A percentile compares a stretch with the other conserved stretches of the same genome.
Evolutionary conservation across 2,329 filamentous ascomycete species (phyloP).

Genomic region (Trichoderma gracile): DNA sequence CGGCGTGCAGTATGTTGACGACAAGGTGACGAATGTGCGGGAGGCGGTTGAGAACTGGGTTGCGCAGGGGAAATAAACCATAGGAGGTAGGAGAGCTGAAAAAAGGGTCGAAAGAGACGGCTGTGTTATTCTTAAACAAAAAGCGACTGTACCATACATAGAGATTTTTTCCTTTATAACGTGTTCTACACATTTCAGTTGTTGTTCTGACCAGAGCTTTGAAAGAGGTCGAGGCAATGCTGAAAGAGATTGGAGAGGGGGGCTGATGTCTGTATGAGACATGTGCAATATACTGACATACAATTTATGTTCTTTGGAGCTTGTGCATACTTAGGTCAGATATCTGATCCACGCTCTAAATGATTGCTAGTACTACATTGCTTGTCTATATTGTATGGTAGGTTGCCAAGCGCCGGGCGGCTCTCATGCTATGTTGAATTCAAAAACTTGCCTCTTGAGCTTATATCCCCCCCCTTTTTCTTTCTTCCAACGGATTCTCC

Average conservation of each 20-base stretch:
- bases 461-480: not conserved
- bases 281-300: not conserved
- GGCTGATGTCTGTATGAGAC: not conserved
- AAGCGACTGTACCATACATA: slow-evolving; percentile 43
- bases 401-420: not conserved
- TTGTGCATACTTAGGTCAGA: not conserved
- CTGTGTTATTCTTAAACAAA: slow-evolving; percentile 24
- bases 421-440: slow-evolving; percentile 5
- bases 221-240: slow-evolving; percentile 9
- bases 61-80: slow-evolving; percentile 84
- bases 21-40: slow-evolving; percentile 74
- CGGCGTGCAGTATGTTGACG: slow-evolving; percentile 71
- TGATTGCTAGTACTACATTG: not conserved
- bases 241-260: not conserved
- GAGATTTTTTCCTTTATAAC: slow-evolving; percentile 39
- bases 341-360: not conserved
- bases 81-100: slow-evolving; percentile 37
- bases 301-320: not conserved
- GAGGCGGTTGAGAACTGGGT: slow-evolving; percentile 86
- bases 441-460: not conserved
- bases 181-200: slow-evolving; percentile 26
- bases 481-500: not conserved
- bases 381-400: not conserved
- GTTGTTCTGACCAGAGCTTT: slow-evolving; percentile 1
- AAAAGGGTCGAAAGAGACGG: slow-evolving; percentile 40